Conservation (phyloP, 306 rosid species). For the Quercus suber region DNA sequence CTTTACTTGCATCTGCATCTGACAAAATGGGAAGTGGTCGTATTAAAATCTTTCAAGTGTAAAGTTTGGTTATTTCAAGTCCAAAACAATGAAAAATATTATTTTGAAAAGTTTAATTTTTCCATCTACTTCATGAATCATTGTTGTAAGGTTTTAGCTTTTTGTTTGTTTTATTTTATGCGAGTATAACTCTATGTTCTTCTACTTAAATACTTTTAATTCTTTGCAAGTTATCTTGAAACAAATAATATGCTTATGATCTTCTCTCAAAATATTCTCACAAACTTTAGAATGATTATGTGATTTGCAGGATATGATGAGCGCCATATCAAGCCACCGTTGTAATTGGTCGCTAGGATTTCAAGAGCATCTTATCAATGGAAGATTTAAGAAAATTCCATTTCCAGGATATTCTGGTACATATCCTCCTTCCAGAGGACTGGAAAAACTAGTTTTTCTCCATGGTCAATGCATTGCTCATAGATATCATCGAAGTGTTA, state of each 20-base stretch:
- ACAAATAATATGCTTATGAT: background rate
- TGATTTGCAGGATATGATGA: slow-evolving; percentile 55
- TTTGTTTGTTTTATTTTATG: slow-evolving; percentile 5
- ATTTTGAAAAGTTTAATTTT: background rate
- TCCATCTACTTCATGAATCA: background rate
- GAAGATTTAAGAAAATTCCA: slow-evolving; percentile 45
- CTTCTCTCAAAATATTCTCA: background rate
- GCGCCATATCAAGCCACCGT: slow-evolving; percentile 64
- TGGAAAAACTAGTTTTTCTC: slow-evolving; percentile 19
- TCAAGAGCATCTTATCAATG: slow-evolving; percentile 49
- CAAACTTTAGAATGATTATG: slow-evolving; percentile 9
- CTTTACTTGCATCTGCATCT: background rate
- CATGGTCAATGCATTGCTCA: slow-evolving; percentile 40
- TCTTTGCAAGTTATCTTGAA: too few relatives aligned
- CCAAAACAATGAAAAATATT: background rate
- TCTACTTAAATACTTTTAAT: background rate
- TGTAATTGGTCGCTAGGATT: slow-evolving; percentile 62
- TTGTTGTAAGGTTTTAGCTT: background rate
- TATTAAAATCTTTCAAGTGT: background rate
- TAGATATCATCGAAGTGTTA: slow-evolving; percentile 30
- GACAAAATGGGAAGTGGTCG: background rate
- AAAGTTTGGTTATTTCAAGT: background rate
- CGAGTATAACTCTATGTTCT: background rate
- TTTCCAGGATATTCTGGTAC: slow-evolving; percentile 39
- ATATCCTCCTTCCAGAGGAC: slow-evolving; percentile 47